Percentiles rank a stretch among this genome's conserved stretches.
phyloP scores from a whole-genome alignment of 1,139 yeast species.

The Pichia sp. region DNA sequence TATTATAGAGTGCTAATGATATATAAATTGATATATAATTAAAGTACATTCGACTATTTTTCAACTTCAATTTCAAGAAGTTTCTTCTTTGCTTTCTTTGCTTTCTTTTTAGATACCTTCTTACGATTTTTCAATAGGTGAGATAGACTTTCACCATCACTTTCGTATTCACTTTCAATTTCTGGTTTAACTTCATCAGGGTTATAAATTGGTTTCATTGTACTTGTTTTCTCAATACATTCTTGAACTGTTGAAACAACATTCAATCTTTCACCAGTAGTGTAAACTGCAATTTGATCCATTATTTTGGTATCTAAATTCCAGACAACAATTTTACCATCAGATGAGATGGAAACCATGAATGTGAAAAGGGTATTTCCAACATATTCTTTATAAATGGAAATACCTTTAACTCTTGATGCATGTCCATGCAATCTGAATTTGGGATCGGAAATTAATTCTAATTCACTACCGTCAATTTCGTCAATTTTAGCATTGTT shows the following conservation, averaged over 20 bases:
- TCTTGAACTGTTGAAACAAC: constrained; percentile 79
- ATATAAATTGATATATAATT: too few relatives aligned
- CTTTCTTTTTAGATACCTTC: constrained; percentile 34
- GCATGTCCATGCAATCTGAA: constrained; percentile 73
- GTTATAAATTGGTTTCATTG: constrained; percentile 56
- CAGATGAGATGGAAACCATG: constrained; percentile 80
- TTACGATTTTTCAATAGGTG: constrained; percentile 38
- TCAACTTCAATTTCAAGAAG: constrained; percentile 52
- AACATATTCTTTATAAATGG: constrained; percentile 36
- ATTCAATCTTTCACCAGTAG: constrained; percentile 87
- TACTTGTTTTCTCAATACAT: constrained; percentile 59
- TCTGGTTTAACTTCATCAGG: constrained; percentile 24
- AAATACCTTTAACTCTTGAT: constrained; percentile 73
- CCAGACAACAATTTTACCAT: constrained; percentile 91
- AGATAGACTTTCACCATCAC: constrained; percentile 42
- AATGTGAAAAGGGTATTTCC: constrained; percentile 24
- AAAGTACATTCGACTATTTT: constrained; percentile 17
- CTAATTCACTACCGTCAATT: constrained; percentile 16
- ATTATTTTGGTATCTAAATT: constrained; percentile 55
- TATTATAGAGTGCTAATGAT: too few relatives aligned
- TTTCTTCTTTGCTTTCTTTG: constrained; percentile 35
- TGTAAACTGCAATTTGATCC: constrained; percentile 86
- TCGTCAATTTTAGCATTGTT: constrained; percentile 10
- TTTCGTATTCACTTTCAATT: constrained; percentile 60
- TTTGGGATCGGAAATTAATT: constrained; percentile 31